These are phyloP conservation scores for Prunus padus DNA, from an alignment of 306 rosid genomes.

Conservation along the genomic window DNA sequence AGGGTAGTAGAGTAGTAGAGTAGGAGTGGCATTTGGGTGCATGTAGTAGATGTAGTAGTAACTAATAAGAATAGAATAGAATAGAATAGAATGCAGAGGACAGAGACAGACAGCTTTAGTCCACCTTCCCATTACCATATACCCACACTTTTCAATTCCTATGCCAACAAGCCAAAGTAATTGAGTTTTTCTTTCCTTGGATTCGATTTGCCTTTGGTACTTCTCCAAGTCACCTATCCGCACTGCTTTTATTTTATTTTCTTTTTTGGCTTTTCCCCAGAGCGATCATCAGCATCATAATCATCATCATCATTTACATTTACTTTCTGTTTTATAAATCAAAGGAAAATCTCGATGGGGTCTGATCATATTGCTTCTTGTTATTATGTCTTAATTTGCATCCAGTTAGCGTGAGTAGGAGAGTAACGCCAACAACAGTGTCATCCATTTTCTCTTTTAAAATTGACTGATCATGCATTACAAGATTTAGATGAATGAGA, in stretches of 20 bases:
- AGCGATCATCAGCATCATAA: slow-evolving; percentile 24
- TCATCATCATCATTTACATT: slow-evolving; percentile 13
- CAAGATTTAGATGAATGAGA: too few relatives aligned
- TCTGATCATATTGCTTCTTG: not conserved
- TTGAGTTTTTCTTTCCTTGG: slow-evolving; percentile 42
- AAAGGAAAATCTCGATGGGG: not conserved
- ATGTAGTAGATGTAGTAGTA: too few relatives aligned
- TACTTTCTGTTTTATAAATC: not conserved
- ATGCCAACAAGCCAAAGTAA: slow-evolving; percentile 37
- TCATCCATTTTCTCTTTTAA: not conserved
- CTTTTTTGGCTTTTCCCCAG: slow-evolving; percentile 21
- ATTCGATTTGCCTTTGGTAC: slow-evolving; percentile 50
- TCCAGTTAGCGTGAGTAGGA: not conserved
- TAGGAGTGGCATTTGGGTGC: not conserved
- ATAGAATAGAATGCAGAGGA: not conserved
- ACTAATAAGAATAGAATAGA: not conserved
- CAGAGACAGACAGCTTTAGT: slow-evolving; percentile 39
- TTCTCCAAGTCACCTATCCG: slow-evolving; percentile 35
- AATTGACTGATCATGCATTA: not conserved
- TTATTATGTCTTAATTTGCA: not conserved
- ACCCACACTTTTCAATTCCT: slow-evolving; percentile 26
- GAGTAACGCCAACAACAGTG: not conserved
- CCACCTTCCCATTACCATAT: slow-evolving; percentile 13
- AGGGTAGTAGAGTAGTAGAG: too few relatives aligned
- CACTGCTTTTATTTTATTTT: not conserved